Base-by-base conservation (phyloP, 352 stramenopile genomes). In the Phytophthora cryptogea region DNA sequence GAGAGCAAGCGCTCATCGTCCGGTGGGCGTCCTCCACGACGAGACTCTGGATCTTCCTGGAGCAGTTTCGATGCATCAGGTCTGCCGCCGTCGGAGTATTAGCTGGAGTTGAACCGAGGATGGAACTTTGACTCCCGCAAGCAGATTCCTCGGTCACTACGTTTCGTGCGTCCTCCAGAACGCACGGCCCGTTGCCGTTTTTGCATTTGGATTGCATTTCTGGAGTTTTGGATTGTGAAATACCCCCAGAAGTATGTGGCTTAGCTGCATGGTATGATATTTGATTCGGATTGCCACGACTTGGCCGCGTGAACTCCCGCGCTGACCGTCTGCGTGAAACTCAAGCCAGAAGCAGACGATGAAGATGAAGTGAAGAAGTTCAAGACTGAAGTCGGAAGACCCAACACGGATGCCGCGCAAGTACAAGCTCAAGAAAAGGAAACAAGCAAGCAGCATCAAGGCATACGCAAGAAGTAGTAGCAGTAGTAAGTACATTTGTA, bases 21-120 rank as follows among this genome's bases (percentile, higher is more conserved):
- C 13, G 44, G 8, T 46, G 54, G 40, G 46, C 74, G 35, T 62
- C 69, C 63, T 8, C 72, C 72, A 5, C 67, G 74, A 26, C 76
- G 83, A 37, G 83, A 92, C 43, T 74, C 75, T 27, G 58, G 75
- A 16, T 84, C 78, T 39, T 90, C 80, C 45, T 86, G 80, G 59
- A 68, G 70, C 23, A 79, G 59, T 53, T 86, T 83, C 35, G 74
- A 86, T 26, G 60, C 74, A 16, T 66, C 73, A 17, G 59, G 63
- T 23, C 49, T 78, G 11, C 72, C 72, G 45, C 72, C 72, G 11
- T 54, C 69, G 4, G 72, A 81, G 40, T 81, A 68, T 62, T 78
- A 60, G 33, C 53, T 14, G 31, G 28, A 32, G 44, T 10, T 51
- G 27, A 48, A 13, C 9, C 23, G 35, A 35, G 50, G 13, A n/a